A percentile compares a stretch with the other conserved stretches of the same genome.
phyloP scores from a whole-genome alignment of 78 protist species.

The Carpediemonas membranifera region DNA sequence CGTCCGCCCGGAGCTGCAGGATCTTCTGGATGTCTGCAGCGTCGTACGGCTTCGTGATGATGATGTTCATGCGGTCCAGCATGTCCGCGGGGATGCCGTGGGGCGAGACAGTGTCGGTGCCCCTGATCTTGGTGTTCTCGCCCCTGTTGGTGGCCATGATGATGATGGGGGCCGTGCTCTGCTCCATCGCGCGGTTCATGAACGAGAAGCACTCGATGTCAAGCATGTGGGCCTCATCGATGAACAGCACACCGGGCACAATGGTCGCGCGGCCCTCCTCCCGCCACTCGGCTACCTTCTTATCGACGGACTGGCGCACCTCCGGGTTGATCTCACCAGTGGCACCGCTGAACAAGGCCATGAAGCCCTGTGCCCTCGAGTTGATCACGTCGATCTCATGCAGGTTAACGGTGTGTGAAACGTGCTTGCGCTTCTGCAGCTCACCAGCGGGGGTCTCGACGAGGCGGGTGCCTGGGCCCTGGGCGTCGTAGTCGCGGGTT shows the following conservation, averaged over 20 bases:
- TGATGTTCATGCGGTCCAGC: slow-evolving; percentile 75
- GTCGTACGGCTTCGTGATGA: slow-evolving; percentile 57
- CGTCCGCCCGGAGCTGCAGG: background rate
- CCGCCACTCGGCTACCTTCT: slow-evolving; percentile 88
- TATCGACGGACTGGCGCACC: slow-evolving; percentile 84
- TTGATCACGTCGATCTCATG: slow-evolving; percentile 98
- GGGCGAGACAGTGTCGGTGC: slow-evolving; percentile 76
- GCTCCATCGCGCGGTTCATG: slow-evolving; percentile 90
- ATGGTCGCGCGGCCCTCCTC: slow-evolving; percentile 92
- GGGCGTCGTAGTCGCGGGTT: slow-evolving; percentile 83
- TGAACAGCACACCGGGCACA: slow-evolving; percentile 94
- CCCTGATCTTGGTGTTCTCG: slow-evolving; percentile 75
- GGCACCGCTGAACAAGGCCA: slow-evolving; percentile 74
- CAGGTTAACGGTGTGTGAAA: slow-evolving; percentile 71
- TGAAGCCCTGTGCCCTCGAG: slow-evolving; percentile 53
- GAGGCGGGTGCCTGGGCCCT: slow-evolving; percentile 43
- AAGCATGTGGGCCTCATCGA: slow-evolving; percentile 97
- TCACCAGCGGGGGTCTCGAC: slow-evolving; percentile 85
- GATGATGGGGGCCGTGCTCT: slow-evolving; percentile 80
- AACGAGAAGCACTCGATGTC: slow-evolving; percentile 96
- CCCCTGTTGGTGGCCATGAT: slow-evolving; percentile 92
- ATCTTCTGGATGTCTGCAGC: slow-evolving; percentile 33
- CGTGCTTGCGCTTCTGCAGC: slow-evolving; percentile 80
- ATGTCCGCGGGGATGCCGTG: slow-evolving; percentile 96
- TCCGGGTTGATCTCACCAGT: slow-evolving; percentile 82